Conservation (phyloP, 192 early-diverging fungal species). For the Coemansia sp. region DNA sequence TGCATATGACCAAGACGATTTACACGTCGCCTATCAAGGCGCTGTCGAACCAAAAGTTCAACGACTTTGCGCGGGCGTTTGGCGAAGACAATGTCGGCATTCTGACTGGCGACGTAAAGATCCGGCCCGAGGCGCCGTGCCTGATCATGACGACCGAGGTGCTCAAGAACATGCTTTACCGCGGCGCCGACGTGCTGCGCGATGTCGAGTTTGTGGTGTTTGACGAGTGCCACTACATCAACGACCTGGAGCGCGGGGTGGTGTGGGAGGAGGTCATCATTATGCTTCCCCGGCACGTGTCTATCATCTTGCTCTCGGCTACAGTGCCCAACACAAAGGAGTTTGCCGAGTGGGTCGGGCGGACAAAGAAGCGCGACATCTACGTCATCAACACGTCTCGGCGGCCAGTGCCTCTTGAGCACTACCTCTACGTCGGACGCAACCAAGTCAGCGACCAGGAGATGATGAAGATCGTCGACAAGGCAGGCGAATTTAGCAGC, state of each 20-base stretch:
- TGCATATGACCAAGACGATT: conserved; percentile 94
- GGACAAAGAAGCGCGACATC: conserved; percentile 96
- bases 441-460: conserved; percentile 63
- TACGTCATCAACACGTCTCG: conserved; percentile 95
- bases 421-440: conserved; percentile 78
- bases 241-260: conserved; percentile 93
- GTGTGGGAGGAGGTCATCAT: conserved; percentile 99
- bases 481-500: conserved; percentile 47
- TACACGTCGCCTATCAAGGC: conserved; percentile 99
- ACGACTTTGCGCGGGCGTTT: conserved; percentile 89
- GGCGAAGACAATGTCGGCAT: conserved; percentile 93
- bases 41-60: conserved; percentile 97
- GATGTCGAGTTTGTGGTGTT: conserved; percentile 99
- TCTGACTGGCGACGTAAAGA: conserved; percentile 97
- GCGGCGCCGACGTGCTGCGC: conserved; percentile 93
- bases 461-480: conserved; percentile 89
- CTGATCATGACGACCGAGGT: conserved; percentile 99
- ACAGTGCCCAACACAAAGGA: conserved; percentile 98
- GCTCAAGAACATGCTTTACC: conserved; percentile 96
- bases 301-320: conserved; percentile 92
- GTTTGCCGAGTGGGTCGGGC: conserved; percentile 99
- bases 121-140: conserved; percentile 94
- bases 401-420: conserved; percentile 95
- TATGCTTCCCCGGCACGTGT: conserved; percentile 96
- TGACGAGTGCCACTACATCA: conserved; percentile 99